Base-by-base conservation (phyloP, 1,284 basidiomycete species). In the Phaffia rhodozyma region DNA sequence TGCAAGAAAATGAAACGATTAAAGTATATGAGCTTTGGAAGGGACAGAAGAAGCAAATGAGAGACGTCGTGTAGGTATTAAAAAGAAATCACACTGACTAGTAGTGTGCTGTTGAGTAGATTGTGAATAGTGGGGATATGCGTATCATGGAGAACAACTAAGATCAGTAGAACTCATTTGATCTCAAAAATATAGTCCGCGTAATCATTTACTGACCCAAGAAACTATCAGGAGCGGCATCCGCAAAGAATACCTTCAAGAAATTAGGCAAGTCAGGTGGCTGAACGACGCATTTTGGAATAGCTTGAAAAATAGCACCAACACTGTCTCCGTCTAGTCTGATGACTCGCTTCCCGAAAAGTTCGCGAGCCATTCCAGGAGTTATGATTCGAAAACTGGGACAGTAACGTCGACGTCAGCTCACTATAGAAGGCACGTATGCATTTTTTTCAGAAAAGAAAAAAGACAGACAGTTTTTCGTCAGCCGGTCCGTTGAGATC, bases 291-390 rank as follows among this genome's bases (percentile, higher is more conserved):
- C 21, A 49, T 6, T 29, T 13, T 9, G 57, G 38, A 43, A 21
- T 5, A 49, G 51, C 21, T 27, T 21, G 11, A 27, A 18, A 49
- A 51, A 34, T 1, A 20, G 29, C 9, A 32, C 58, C 30, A 9
- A 64, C 63, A 0, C 58, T 64, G 27, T 64, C 63, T 20, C 63
- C 63, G 18, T 29, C 32, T 0, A 64, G 34, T 6, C 63, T 23
- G 18, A 55, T 34, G 3, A 64, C 56, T 18, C 55, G 23, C 2
- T 25, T 23, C n/a, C 58, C 55, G 29, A 64, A 64, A 20, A 60
- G 43, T 7, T 32, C 47, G 5, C 30, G 54, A 30, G 63, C 63
- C 25, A 55, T 29, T 11, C 23, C 13, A 7, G 58, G 58, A 2
- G 58, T 56, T 54, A 64, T 64, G 53, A 60, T 58, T 55, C 54